phyloP scores from a whole-genome alignment of 495 filamentous ascomycete genomes.

The Aspergillus funiculosus region DNA sequence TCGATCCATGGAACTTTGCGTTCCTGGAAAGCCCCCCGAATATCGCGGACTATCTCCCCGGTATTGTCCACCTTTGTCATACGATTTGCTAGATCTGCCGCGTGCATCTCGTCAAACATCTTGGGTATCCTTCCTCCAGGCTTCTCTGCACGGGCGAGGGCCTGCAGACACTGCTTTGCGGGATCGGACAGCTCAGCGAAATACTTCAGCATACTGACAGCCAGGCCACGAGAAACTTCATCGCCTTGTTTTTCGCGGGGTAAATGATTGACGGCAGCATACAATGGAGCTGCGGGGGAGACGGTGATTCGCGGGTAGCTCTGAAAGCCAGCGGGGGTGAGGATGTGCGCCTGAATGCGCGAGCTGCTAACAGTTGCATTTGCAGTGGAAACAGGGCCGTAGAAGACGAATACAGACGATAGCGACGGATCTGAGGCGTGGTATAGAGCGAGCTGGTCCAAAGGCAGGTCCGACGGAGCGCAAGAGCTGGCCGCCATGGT shows the following conservation, averaged over 20 bases:
- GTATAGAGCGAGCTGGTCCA: constrained; percentile 74
- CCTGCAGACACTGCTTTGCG: constrained; percentile 55
- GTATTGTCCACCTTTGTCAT: constrained; percentile 75
- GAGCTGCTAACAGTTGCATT: constrained; percentile 83
- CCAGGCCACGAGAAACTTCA: constrained; percentile 80
- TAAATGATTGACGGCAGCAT: constrained; percentile 84
- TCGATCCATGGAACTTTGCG: constrained; percentile 79
- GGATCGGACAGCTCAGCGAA: constrained; percentile 76
- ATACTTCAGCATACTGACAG: constrained; percentile 88
- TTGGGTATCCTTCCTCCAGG: constrained; percentile 44
- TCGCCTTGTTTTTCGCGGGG: constrained; percentile 91
- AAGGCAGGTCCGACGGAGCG: constrained; percentile 51
- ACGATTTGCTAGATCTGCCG: constrained; percentile 76
- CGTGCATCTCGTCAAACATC: constrained; percentile 88
- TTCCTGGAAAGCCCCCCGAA: constrained; percentile 66
- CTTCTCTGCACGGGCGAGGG: constrained; percentile 29
- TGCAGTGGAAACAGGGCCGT: constrained; percentile 75
- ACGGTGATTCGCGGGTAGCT: constrained; percentile 86
- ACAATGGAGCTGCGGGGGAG: constrained; percentile 91
- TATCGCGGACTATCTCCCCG: constrained; percentile 59
- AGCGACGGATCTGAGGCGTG: constrained; percentile 72
- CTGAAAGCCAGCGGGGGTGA: constrained; percentile 78
- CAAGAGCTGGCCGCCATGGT: constrained; percentile 34
- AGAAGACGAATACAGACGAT: constrained; percentile 73
- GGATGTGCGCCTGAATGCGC: constrained; percentile 87